A percentile compares a stretch with the other conserved stretches of the same genome.
These are phyloP conservation scores for Herpetospermum pedunculosum DNA, from an alignment of 306 rosid species.

Conservation along the genomic window DNA sequence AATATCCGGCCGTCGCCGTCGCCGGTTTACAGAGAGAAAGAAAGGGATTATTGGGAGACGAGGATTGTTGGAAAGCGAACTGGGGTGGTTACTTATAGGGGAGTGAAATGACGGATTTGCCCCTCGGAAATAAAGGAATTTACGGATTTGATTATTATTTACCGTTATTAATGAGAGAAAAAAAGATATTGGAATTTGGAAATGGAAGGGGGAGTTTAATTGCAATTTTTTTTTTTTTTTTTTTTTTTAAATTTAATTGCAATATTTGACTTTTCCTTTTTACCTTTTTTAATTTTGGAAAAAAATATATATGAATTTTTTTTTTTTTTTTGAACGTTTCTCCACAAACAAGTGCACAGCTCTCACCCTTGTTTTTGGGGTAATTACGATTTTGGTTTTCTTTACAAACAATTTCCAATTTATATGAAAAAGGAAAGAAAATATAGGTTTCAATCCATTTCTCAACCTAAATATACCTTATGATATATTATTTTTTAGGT, in stretches of 20 bases:
- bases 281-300: background rate
- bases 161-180: slow-evolving; percentile 1
- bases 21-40: no score
- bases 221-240: background rate
- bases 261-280: background rate
- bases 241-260: background rate
- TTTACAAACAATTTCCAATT: background rate
- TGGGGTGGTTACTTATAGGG: slow-evolving; percentile 34
- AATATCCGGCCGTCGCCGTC: slow-evolving; percentile 28
- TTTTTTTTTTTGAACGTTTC: background rate
- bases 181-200: background rate
- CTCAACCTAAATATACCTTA: no score
- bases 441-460: no score
- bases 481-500: no score
- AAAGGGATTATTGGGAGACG: background rate
- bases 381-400: background rate
- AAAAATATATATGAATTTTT: background rate
- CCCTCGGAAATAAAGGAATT: background rate
- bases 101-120: slow-evolving; percentile 16
- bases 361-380: background rate
- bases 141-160: slow-evolving; percentile 11
- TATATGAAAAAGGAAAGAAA: no score
- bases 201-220: background rate
- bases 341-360: background rate
- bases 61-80: slow-evolving; percentile 33